Evolutionary conservation across 2,329 filamentous ascomycete species (phyloP).

Genomic region (Calonectria fujianensis): DNA sequence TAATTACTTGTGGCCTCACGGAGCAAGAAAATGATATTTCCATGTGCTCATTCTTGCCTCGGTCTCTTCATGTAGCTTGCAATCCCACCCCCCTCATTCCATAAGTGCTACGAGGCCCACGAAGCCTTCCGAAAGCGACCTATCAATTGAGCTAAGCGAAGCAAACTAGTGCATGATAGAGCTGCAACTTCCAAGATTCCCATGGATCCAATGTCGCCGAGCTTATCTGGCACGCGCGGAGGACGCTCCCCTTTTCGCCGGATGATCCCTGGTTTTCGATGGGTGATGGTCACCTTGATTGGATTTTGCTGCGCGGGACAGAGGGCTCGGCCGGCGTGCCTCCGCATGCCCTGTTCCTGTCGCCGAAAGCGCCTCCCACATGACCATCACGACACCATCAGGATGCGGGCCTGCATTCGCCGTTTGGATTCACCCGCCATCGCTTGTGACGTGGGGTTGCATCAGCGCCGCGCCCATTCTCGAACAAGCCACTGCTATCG

Average conservation of each 20-base stretch:
- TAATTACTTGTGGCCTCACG: background rate
- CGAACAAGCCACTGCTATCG: constrained; percentile 27
- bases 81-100: constrained; percentile 3
- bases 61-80: background rate
- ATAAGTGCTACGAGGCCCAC: constrained; percentile 13
- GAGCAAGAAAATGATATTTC: background rate
- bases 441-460: constrained; percentile 39
- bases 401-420: constrained; percentile 29
- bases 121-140: constrained; percentile 11
- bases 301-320: constrained; percentile 21
- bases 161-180: constrained; percentile 11
- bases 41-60: constrained; percentile 13
- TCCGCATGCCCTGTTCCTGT: constrained; percentile 21
- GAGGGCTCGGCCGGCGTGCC: constrained; percentile 25
- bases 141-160: constrained; percentile 15
- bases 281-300: constrained; percentile 9
- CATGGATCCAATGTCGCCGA: constrained; percentile 20
- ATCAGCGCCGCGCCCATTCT: constrained; percentile 30
- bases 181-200: constrained; percentile 10
- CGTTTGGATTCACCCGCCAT: constrained; percentile 1
- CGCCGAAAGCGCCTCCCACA: constrained; percentile 12
- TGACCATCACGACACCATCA: constrained; percentile 29
- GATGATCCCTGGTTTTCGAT: constrained; percentile 1
- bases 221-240: constrained; percentile 35
- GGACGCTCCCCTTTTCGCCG: constrained; percentile 24